Base-by-base conservation (phyloP, 352 stramenopile genomes). In the Phytophthora melonis region DNA sequence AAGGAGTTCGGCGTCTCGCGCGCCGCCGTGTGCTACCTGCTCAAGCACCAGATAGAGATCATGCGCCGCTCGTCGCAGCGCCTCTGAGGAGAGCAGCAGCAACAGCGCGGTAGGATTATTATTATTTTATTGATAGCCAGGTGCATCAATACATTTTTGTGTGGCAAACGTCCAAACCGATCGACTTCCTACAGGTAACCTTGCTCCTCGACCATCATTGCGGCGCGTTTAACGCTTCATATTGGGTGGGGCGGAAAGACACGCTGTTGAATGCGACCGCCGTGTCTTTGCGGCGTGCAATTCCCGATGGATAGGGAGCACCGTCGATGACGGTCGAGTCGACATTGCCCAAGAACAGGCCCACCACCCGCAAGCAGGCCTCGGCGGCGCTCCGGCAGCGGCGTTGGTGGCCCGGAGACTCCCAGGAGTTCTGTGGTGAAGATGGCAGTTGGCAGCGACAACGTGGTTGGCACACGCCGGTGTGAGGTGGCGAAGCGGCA, bases 1-100 rank as follows among this genome's bases (percentile, higher is more conserved):
- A 91, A 91, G 66, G 84, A 91, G 68, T 91, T 86, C 55, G 80
- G 80, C 34, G 83, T 91, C 56, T 86, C 83, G 34, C 81, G 83
- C 32, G 83, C 83, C n/a, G 83, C 83, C 7, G 79, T 91, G 27
- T 89, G 84, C 72, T 88, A 91, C 47, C 65, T 88, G 64, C 74
- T 90, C 43, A 91, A 91, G 77, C 76, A 91, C 69, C 82, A 89
- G 60, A 79, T 79, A 63, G 79, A 87, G 68, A 90, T 88, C 62
- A 75, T 90, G 71, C 77, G 80, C 45, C 80, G 82, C 53, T 88
- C 78, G 6, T 77, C 75, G 11, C 68, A 85, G 58, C 72, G 68
- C 27, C 66, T 84, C 41, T 87, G 70, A 75, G 52, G 30, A 39
- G 14, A n/a, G n/a, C 10, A 60, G 21, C 30, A 34, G 23, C 56